Evolutionary conservation across 352 stramenopile species (phyloP).

Genomic region (Pythium chondricola): DNA sequence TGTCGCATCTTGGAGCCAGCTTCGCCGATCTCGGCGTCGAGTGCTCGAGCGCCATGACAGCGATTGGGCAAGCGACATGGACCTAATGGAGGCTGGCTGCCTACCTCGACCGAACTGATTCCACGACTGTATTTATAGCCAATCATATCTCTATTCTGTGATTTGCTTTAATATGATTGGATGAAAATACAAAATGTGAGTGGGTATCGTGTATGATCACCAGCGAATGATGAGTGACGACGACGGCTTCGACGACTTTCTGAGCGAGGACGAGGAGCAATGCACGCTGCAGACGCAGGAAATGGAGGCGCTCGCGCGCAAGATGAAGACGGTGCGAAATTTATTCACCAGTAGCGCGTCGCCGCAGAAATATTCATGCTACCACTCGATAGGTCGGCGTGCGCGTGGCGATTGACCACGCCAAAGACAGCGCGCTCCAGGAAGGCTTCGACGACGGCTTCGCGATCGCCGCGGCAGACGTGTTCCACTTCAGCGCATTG

Average conservation of each 20-base stretch:
- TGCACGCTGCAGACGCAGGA: conserved; percentile 41
- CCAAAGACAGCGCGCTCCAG: conserved; percentile 68
- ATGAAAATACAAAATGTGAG: not conserved
- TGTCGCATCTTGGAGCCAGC: not conserved
- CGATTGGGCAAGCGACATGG: not conserved
- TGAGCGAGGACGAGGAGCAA: conserved; percentile 50
- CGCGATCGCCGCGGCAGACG: conserved; percentile 20
- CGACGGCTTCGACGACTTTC: conserved; percentile 60
- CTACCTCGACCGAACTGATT: not conserved
- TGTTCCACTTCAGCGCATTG: conserved; percentile 39
- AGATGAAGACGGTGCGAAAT: conserved; percentile 46
- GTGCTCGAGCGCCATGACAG: not conserved
- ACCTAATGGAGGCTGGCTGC: not conserved
- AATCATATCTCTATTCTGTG: no score
- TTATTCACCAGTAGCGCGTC: not conserved
- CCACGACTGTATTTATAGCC: not conserved
- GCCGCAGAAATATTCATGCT: not conserved
- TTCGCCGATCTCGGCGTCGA: not conserved
- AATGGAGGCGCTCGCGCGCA: conserved; percentile 43
- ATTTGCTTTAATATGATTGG: no score
- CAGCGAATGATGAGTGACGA: conserved; percentile 22
- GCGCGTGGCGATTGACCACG: conserved; percentile 59
- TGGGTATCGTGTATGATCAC: no score
- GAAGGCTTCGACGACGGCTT: conserved; percentile 66
- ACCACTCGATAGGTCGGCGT: conserved; percentile 37